Evolutionary conservation across 2,329 filamentous ascomycete species (phyloP).

Genomic region (Diaporthe sp.): DNA sequence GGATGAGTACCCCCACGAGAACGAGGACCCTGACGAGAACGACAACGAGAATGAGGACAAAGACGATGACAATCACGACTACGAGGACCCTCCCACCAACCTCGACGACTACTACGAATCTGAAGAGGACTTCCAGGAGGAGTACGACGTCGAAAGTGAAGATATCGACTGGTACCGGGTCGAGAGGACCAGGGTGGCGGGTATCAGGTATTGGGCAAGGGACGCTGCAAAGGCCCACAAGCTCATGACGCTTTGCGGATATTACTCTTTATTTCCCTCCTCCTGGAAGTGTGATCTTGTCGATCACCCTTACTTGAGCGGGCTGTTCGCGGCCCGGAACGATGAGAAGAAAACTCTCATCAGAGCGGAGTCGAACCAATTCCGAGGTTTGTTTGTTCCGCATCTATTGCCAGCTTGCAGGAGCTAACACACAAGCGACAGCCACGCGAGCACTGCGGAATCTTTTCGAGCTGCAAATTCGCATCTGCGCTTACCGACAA

Average conservation of each 20-base stretch:
- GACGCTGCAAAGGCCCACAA: conserved; percentile 52
- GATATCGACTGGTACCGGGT: conserved; percentile 25
- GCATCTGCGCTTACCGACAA: conserved; percentile 51
- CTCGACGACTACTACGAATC: conserved; percentile 25
- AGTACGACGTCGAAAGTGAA: conserved; percentile 34
- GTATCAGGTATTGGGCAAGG: conserved; percentile 48
- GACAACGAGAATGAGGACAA: neutral
- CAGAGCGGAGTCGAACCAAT: conserved; percentile 47
- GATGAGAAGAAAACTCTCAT: conserved; percentile 48
- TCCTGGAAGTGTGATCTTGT: conserved; percentile 51
- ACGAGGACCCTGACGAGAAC: neutral
- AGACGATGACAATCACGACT: conserved; percentile 17
- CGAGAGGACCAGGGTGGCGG: conserved; percentile 41
- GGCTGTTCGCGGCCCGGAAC: conserved; percentile 49
- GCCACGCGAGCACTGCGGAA: conserved; percentile 52
- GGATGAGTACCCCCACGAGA: neutral
- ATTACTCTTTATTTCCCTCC: conserved; percentile 52
- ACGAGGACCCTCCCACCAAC: neutral
- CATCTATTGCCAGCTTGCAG: neutral
- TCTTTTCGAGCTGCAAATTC: conserved; percentile 52
- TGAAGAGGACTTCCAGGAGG: conserved; percentile 34
- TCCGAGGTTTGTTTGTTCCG: conserved; percentile 45
- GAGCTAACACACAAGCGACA: conserved; percentile 39
- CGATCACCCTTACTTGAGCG: conserved; percentile 51
- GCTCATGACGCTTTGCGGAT: conserved; percentile 52